Evolutionary conservation across 345 rosid species (phyloP).

Genomic region (Lepidium sativum): DNA sequence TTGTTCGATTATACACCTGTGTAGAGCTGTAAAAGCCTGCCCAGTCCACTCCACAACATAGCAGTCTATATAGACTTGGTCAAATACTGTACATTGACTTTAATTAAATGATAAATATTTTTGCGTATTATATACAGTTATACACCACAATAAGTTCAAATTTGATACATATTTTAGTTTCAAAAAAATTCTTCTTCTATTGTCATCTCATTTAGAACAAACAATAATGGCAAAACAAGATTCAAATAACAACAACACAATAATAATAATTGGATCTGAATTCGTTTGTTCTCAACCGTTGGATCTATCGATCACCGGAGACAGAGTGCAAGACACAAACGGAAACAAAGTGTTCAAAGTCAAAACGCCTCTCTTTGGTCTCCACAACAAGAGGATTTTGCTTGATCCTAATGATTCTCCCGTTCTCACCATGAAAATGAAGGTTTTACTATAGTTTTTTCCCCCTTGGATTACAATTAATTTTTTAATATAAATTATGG

Average conservation of each 20-base stretch:
- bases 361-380: constrained; percentile 23
- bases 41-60: no score
- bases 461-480: not conserved
- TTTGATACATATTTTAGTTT: not conserved
- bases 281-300: constrained; percentile 21
- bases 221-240: constrained; percentile 17
- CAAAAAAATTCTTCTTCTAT: not conserved
- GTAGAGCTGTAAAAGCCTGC: no score
- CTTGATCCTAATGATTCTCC: constrained; percentile 28
- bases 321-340: constrained; percentile 24
- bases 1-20: no score
- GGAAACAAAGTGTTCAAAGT: constrained; percentile 32
- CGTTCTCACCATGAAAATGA: constrained; percentile 30
- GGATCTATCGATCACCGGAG: constrained; percentile 28
- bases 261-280: constrained; percentile 23
- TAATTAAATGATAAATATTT: not conserved
- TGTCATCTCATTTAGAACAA: not conserved
- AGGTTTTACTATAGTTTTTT: constrained; percentile 20
- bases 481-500: not conserved
- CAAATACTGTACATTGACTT: not conserved
- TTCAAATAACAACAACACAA: not conserved
- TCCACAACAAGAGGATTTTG: constrained; percentile 29
- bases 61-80: not conserved
- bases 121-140: not conserved
- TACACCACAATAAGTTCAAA: not conserved